phyloP scores from a whole-genome alignment of 106 monocot species.

The Acorus calamus region DNA sequence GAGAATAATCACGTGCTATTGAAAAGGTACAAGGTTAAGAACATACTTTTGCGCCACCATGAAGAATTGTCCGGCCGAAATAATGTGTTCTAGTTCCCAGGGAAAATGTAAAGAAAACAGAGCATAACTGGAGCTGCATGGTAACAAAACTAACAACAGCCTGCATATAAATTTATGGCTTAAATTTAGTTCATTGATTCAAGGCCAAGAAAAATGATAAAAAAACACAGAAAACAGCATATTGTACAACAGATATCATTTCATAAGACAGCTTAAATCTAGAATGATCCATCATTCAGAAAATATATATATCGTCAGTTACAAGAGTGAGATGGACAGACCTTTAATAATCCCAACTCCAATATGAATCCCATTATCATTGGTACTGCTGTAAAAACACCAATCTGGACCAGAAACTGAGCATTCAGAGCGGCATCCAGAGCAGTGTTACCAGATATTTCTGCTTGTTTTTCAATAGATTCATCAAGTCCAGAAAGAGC shows the following conservation, averaged over 20 bases:
- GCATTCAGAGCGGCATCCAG: slow-evolving; percentile 90
- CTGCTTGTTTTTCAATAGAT: slow-evolving; percentile 44
- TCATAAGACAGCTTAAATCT: neutral
- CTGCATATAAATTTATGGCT: slow-evolving; percentile 26
- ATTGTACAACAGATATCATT: neutral
- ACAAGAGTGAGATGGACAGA: slow-evolving; percentile 1
- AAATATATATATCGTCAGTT: no score
- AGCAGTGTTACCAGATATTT: slow-evolving; percentile 58
- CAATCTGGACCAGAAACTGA: slow-evolving; percentile 96
- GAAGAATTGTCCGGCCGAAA: slow-evolving; percentile 95
- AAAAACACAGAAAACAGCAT: neutral
- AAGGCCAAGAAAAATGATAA: neutral
- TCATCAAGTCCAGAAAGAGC: slow-evolving; percentile 87
- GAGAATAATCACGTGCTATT: no score
- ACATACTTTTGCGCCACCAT: slow-evolving; percentile 91
- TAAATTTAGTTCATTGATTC: neutral
- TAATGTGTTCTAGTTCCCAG: slow-evolving; percentile 96
- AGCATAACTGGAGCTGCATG: slow-evolving; percentile 86
- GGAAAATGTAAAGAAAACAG: slow-evolving; percentile 97
- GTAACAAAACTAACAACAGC: slow-evolving; percentile 86
- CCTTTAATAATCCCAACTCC: slow-evolving; percentile 74
- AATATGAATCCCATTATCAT: slow-evolving; percentile 97
- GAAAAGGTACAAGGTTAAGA: neutral
- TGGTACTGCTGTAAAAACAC: slow-evolving; percentile 90
- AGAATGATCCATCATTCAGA: no score